phyloP scores from a whole-genome alignment of 345 rosid species.

The Citrus hindsii region DNA sequence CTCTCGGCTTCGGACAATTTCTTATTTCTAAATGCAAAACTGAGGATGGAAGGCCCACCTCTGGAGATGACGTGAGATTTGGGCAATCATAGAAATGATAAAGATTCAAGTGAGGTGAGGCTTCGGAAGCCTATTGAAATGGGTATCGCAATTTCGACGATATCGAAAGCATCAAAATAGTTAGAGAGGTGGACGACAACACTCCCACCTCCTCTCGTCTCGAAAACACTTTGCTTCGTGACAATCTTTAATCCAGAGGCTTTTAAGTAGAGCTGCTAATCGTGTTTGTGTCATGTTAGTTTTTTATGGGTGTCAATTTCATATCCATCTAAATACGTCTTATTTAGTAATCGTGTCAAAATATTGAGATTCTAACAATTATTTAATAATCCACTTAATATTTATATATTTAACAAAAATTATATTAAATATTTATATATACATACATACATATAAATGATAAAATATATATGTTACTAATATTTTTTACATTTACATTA shows the following conservation, averaged over 20 bases:
- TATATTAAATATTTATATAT: too few species aligned
- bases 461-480: too few species aligned
- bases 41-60: not conserved
- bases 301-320: rapidly evolving
- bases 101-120: not conserved
- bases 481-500: too few species aligned
- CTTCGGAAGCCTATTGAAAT: not conserved
- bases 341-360: too few species aligned
- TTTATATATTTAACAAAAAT: too few species aligned
- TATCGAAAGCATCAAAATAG: not conserved
- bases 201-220: not conserved
- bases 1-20: too few species aligned
- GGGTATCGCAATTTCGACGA: too few species aligned
- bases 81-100: not conserved
- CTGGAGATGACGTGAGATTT: not conserved
- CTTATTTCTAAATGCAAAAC: not conserved
- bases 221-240: not conserved
- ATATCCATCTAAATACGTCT: rapidly evolving
- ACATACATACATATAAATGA: too few species aligned
- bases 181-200: not conserved
- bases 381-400: too few species aligned
- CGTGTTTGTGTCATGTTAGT: too few species aligned
- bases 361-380: rapidly evolving
- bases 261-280: not conserved
- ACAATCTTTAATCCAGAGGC: not conserved